These are phyloP conservation scores for Allomyces arbusculus DNA, from an alignment of 192 early-diverging fungal species.

Conservation along the genomic window DNA sequence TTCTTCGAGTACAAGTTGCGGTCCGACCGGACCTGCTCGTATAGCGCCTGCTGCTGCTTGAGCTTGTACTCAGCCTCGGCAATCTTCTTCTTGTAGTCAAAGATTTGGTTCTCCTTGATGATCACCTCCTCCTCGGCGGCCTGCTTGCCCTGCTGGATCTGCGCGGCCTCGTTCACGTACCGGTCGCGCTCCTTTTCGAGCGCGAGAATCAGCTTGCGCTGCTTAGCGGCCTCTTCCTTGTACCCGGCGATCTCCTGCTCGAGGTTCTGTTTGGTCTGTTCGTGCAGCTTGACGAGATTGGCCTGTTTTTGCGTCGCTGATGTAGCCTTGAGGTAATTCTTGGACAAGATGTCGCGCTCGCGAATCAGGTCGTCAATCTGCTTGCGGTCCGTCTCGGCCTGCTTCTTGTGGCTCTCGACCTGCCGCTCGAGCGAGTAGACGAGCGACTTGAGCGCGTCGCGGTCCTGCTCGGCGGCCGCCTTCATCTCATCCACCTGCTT, in stretches of 20 bases:
- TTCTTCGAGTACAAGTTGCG: conserved; percentile 38
- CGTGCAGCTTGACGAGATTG: conserved; percentile 28
- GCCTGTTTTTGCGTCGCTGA: conserved; percentile 28
- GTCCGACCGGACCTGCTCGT: conserved; percentile 36
- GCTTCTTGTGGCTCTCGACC: conserved; percentile 14
- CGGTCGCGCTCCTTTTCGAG: conserved; percentile 36
- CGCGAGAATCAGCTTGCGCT: conserved; percentile 24
- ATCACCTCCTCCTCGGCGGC: conserved; percentile 31
- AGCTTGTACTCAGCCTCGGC: conserved; percentile 30
- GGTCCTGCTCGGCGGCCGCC: not conserved
- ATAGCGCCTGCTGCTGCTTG: conserved; percentile 34
- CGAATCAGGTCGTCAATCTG: conserved; percentile 20
- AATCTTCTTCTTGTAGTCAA: conserved; percentile 37
- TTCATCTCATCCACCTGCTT: not conserved
- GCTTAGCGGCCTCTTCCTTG: conserved; percentile 39
- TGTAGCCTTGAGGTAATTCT: conserved; percentile 33
- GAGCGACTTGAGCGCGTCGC: not conserved
- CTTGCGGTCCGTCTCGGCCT: conserved; percentile 17
- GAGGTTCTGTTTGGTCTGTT: conserved; percentile 33
- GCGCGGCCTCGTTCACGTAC: conserved; percentile 20
- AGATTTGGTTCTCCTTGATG: conserved; percentile 35
- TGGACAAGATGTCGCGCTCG: conserved; percentile 35
- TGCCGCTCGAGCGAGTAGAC: not conserved
- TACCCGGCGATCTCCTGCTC: conserved; percentile 36
- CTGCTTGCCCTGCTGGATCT: conserved; percentile 9